A percentile compares a stretch with the other conserved stretches of the same genome.
phyloP scores from a whole-genome alignment of 2,329 filamentous ascomycete species.

The Diaporthe amygdali region DNA sequence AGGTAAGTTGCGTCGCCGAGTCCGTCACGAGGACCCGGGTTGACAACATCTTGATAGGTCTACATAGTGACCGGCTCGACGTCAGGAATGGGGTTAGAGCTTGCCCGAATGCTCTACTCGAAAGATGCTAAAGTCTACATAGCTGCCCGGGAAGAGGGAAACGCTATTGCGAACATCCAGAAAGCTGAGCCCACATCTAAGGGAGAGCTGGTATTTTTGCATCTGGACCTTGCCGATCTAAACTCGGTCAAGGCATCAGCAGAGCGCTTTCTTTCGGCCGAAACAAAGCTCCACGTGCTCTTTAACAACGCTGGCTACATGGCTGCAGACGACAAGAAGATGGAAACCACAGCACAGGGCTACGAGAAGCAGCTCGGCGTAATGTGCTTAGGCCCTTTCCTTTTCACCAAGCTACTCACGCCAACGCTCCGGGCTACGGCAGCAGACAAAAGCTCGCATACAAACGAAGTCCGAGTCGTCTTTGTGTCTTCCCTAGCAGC shows the following conservation, averaged over 20 bases:
- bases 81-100: conserved; percentile 45
- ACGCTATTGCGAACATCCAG: conserved; percentile 49
- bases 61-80: conserved; percentile 45
- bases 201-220: conserved; percentile 38
- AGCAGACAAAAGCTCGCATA: neutral
- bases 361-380: too few species aligned
- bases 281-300: conserved; percentile 41
- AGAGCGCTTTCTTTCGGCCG: conserved; percentile 27
- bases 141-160: conserved; percentile 47
- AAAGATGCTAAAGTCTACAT: conserved; percentile 57
- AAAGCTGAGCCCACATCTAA: conserved; percentile 25
- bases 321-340: too few species aligned
- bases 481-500: conserved; percentile 7
- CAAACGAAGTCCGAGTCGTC: conserved; percentile 8
- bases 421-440: too few species aligned
- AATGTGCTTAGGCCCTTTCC: too few species aligned
- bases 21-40: fast-evolving
- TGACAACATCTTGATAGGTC: conserved; percentile 28
- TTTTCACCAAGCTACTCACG: too few species aligned
- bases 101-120: conserved; percentile 55
- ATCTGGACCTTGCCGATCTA: conserved; percentile 36
- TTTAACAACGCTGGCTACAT: too few species aligned
- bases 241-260: conserved; percentile 29
- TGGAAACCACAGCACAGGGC: too few species aligned
- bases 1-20: neutral